phyloP scores from a whole-genome alignment of 768 basidiomycete species.

The Rhizopogon rudus region DNA sequence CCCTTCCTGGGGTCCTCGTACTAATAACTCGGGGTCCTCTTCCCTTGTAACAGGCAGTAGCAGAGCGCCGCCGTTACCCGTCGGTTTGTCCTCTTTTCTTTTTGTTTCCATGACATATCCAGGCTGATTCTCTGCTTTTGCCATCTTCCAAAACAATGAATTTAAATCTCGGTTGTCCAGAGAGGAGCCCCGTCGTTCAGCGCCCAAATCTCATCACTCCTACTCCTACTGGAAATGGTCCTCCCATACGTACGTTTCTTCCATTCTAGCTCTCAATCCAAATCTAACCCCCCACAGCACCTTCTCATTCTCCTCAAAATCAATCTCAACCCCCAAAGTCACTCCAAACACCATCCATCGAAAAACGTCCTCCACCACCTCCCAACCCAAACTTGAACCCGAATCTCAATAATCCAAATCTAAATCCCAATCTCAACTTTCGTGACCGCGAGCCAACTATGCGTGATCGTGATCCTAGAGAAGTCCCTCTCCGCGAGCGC shows the following conservation, averaged over 20 bases:
- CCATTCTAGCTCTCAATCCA: background rate
- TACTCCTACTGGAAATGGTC: conserved; percentile 14
- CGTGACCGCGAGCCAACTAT: background rate
- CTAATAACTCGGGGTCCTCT: conserved; percentile 24
- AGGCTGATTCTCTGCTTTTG: background rate
- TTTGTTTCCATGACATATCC: background rate
- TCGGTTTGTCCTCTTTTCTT: conserved; percentile 14
- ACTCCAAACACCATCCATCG: conserved; percentile 24
- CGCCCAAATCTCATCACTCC: conserved; percentile 19
- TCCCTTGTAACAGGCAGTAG: conserved; percentile 15
- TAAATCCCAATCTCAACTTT: conserved; percentile 1
- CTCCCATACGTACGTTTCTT: conserved; percentile 18
- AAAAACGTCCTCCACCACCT: conserved; percentile 20
- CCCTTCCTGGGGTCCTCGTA: conserved; percentile 26
- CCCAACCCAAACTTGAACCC: background rate
- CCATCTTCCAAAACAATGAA: conserved; percentile 7
- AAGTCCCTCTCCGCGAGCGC: background rate
- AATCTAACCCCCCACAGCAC: conserved; percentile 13
- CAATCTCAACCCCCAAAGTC: conserved; percentile 3
- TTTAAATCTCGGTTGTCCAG: conserved; percentile 6
- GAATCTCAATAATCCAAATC: background rate
- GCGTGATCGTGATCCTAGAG: background rate
- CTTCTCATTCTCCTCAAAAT: conserved; percentile 22
- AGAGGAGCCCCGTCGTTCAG: conserved; percentile 25
- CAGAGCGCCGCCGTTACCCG: conserved; percentile 16